These are phyloP conservation scores for Cucumis melo DNA, from an alignment of 306 rosid species.

Conservation along the genomic window DNA sequence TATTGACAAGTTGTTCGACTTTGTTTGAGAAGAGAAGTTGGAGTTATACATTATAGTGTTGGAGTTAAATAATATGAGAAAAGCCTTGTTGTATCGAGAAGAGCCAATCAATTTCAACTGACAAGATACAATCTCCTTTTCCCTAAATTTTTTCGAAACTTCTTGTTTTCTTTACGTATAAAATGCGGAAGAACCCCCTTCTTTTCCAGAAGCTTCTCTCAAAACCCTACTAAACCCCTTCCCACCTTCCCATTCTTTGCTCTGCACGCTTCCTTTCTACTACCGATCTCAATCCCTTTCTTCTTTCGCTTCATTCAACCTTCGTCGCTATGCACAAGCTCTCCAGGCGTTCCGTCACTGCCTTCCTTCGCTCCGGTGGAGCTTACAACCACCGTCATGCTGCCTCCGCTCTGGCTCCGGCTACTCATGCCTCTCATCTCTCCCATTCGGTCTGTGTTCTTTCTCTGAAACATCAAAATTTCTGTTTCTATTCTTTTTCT, in stretches of 20 bases:
- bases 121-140: too few relatives aligned
- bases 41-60: too few relatives aligned
- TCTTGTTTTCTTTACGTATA: too few relatives aligned
- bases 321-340: conserved; percentile 48
- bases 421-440: conserved; percentile 23
- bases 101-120: too few relatives aligned
- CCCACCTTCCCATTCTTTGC: neutral
- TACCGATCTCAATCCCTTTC: neutral
- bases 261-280: neutral
- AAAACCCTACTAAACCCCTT: conserved; percentile 67
- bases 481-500: neutral
- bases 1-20: too few relatives aligned
- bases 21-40: too few relatives aligned
- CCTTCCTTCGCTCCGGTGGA: conserved; percentile 41
- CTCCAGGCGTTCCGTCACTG: conserved; percentile 47
- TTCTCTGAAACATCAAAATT: neutral
- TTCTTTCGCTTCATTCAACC: neutral
- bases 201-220: conserved; percentile 47
- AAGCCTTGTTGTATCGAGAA: too few relatives aligned
- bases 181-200: conserved; percentile 3
- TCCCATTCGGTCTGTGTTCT: conserved; percentile 21
- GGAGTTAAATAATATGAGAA: too few relatives aligned
- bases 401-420: conserved; percentile 25
- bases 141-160: neutral
- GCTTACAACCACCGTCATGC: conserved; percentile 19